These are phyloP conservation scores for Colletotrichum sp. DNA, from an alignment of 2,329 filamentous ascomycete genomes.

Conservation along the genomic window DNA sequence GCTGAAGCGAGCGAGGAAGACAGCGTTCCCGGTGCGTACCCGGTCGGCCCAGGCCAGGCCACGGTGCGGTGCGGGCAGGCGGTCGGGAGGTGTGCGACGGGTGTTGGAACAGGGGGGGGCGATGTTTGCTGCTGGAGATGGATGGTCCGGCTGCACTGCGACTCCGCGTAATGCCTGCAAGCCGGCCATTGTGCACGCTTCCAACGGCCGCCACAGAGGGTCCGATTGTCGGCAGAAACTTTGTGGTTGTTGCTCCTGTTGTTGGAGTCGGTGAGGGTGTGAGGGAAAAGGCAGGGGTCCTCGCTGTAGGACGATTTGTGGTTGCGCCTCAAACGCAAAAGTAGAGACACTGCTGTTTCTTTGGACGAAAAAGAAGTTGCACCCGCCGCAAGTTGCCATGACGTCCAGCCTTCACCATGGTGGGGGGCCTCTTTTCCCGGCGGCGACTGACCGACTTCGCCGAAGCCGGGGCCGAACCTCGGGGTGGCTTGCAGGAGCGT, in stretches of 20 bases:
- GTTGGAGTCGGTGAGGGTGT: slow-evolving; percentile 17
- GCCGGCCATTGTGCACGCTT: background rate
- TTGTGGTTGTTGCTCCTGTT: background rate
- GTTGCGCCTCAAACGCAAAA: background rate
- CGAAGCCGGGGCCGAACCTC: slow-evolving; percentile 20
- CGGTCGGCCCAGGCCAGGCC: background rate
- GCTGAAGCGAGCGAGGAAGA: background rate
- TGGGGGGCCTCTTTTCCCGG: slow-evolving; percentile 1
- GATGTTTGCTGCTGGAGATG: background rate
- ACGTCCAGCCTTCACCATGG: background rate
- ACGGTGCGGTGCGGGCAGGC: background rate
- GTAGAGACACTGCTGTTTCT: background rate
- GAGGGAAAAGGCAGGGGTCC: slow-evolving; percentile 1
- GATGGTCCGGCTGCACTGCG: background rate
- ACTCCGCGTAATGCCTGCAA: background rate
- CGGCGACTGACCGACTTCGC: slow-evolving; percentile 18
- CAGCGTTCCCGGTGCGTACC: background rate
- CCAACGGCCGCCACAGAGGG: background rate
- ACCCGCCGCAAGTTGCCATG: slow-evolving; percentile 4
- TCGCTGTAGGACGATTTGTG: slow-evolving; percentile 1
- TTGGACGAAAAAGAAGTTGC: background rate
- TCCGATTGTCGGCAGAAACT: slow-evolving; percentile 18
- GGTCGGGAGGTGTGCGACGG: background rate
- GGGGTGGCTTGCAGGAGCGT: background rate
- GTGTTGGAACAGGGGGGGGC: background rate